These are phyloP conservation scores for Leccinum barrowsii DNA, from an alignment of 768 basidiomycete genomes.

Conservation along the genomic window DNA sequence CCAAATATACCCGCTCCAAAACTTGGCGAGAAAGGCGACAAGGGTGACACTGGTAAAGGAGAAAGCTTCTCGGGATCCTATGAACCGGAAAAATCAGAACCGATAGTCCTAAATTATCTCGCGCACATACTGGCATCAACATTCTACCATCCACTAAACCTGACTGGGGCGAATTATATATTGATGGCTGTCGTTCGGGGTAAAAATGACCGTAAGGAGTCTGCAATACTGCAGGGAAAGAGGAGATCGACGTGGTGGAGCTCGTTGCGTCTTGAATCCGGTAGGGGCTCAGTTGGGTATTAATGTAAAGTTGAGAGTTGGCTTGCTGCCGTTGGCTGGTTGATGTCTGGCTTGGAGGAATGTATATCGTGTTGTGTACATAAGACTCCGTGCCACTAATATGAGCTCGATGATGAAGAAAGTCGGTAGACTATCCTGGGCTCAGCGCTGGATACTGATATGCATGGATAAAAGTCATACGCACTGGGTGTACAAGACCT, in stretches of 20 bases:
- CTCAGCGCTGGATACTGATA: conserved; percentile 2
- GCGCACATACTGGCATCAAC: conserved; percentile 9
- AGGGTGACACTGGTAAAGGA: conserved; percentile 13
- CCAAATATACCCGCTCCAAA: conserved; percentile 1
- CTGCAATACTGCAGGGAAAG: not conserved
- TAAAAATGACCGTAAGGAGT: conserved; percentile 10
- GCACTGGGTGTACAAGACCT: conserved; percentile 8
- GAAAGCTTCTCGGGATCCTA: conserved; percentile 11
- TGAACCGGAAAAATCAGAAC: not conserved
- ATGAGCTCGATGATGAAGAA: not conserved
- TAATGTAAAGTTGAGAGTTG: conserved; percentile 15
- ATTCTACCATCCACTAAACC: conserved; percentile 1
- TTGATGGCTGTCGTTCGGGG: not conserved
- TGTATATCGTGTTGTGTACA: not conserved
- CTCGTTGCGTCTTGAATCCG: conserved; percentile 8
- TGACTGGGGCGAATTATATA: conserved; percentile 13
- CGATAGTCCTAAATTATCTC: not conserved
- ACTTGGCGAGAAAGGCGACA: conserved; percentile 2
- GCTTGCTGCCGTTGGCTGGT: conserved; percentile 5
- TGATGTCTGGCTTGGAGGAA: not conserved
- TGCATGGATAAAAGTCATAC: not conserved
- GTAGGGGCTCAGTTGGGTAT: conserved; percentile 15
- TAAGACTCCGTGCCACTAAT: not conserved
- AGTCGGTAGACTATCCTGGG: conserved; percentile 2
- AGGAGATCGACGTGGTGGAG: conserved; percentile 18